phyloP scores from a whole-genome alignment of 2,329 filamentous ascomycete species.

The Cucurbitaria berberidis region DNA sequence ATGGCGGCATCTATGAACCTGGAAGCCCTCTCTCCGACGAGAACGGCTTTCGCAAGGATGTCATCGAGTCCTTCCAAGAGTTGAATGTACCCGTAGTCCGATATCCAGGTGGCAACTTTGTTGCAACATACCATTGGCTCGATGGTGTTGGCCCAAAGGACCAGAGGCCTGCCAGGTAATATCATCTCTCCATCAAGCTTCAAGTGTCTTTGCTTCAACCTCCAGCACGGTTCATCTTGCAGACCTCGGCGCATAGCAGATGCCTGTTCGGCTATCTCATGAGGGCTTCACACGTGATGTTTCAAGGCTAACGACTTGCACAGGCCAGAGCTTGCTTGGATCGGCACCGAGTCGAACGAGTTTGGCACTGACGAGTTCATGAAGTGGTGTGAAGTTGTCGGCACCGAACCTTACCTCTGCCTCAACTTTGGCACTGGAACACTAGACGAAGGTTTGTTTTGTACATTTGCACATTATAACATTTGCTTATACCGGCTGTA shows the following conservation, averaged over 20 bases:
- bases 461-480: background rate
- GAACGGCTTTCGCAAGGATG: constrained; percentile 79
- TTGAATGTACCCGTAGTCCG: constrained; percentile 77
- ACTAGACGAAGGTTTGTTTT: constrained; percentile 56
- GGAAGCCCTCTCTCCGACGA: constrained; percentile 74
- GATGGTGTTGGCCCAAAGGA: constrained; percentile 79
- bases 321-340: constrained; percentile 79
- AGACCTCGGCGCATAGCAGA: too few species aligned
- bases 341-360: constrained; percentile 75
- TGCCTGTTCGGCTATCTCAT: too few species aligned
- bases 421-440: constrained; percentile 80
- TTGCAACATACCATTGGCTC: constrained; percentile 84
- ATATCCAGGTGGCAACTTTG: constrained; percentile 85
- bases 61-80: constrained; percentile 74
- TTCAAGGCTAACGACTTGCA: constrained; percentile 3
- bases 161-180: constrained; percentile 64
- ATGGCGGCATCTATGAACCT: constrained; percentile 84
- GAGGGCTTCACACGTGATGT: background rate
- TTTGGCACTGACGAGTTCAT: constrained; percentile 90
- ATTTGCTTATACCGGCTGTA: constrained; percentile 35
- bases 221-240: background rate
- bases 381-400: constrained; percentile 75
- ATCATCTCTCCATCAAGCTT: background rate
- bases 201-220: background rate
- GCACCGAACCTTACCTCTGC: constrained; percentile 78